Base-by-base conservation (phyloP, 345 rosid species). In the Triadica sebifera region DNA sequence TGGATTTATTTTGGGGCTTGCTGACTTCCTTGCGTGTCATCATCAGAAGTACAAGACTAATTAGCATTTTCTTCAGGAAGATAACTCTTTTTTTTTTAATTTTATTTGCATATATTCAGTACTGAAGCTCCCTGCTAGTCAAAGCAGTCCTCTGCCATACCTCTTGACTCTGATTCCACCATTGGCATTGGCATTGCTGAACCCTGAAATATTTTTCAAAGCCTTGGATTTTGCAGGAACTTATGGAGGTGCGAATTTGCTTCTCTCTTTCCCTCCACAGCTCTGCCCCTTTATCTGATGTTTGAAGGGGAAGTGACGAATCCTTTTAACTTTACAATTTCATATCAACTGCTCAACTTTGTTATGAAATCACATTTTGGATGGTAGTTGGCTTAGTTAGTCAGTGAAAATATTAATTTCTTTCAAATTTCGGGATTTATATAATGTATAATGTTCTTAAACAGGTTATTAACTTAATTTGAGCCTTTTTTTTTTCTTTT, bases 161-260 rank as follows among this genome's bases (percentile, higher is more conserved):
- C 75, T 88, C 59, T 81, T 92, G 79, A 92, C 97, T 16, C 77
- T 94, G 84, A 67, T 92, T 81, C 98, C 96, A 6, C 98, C 97
- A 7, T 75, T 90, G 74, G 51, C 77, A 50, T 87, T 94, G 59
- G 80, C 98, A 47, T 69, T 89, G 74, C 87, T 94, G 19, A 92
- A 90, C 79, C 98, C 98, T 4, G 96, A 90, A 83, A 92, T 94
- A 76, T 94, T 94, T 80, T 92, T 92, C 87, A 90, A 89, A 77
- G 97, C 98, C 58, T 81, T 94, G 86, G 97, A 92, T 79, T 90
- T 94, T 79, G 94, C 98, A 8, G 98, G 98, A 66, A 89, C 97
- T 22, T 92, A 92, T 75, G 98, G 97, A 90, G 98, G 97, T 92
- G 85, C 19, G 29, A 8, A 4, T 22, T 55, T 55, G 1, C 25